Conservation (phyloP, 768 basidiomycete genomes). For the Neoboletus subvelutipes region DNA sequence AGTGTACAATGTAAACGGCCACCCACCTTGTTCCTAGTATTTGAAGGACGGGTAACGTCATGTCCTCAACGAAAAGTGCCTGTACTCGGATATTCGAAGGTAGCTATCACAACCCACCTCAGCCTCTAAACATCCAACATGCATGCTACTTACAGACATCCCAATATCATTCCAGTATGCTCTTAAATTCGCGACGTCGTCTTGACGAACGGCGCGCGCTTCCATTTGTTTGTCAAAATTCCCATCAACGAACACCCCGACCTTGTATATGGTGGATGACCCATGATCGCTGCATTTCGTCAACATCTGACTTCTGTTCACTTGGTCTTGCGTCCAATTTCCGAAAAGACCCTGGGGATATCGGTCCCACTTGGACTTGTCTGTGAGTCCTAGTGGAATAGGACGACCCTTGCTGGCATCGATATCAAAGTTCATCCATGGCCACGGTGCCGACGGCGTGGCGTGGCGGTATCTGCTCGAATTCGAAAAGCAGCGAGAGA, state of each 20-base stretch:
- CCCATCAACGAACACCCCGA: slow-evolving; percentile 19
- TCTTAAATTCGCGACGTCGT: slow-evolving; percentile 11
- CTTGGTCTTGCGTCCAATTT: slow-evolving; percentile 53
- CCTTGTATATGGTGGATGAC: slow-evolving; percentile 20
- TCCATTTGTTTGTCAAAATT: slow-evolving; percentile 15
- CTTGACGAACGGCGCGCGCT: slow-evolving; percentile 10
- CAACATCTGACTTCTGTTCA: slow-evolving; percentile 36
- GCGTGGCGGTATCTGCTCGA: slow-evolving; percentile 32
- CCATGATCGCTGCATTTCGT: slow-evolving; percentile 15
- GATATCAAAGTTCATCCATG: slow-evolving; percentile 34
- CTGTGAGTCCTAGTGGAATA: not conserved
- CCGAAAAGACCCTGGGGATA: slow-evolving; percentile 53
- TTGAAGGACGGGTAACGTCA: slow-evolving; percentile 35
- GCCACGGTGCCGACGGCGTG: slow-evolving; percentile 42
- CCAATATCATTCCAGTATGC: slow-evolving; percentile 32
- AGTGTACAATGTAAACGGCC: too few relatives aligned
- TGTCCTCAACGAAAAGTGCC: slow-evolving; percentile 40
- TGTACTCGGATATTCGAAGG: slow-evolving; percentile 30
- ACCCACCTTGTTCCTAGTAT: slow-evolving; percentile 42
- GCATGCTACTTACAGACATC: slow-evolving; percentile 22
- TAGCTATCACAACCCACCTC: slow-evolving; percentile 18
- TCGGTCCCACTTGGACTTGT: slow-evolving; percentile 26
- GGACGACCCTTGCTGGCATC: slow-evolving; percentile 8
- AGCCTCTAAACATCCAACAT: not conserved
- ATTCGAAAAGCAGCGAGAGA: not conserved